Evolutionary conservation across 176 grass and related monocot species (phyloP), one percentile per base, ranked within the genome.

Genomic region (Musa acuminata): DNA sequence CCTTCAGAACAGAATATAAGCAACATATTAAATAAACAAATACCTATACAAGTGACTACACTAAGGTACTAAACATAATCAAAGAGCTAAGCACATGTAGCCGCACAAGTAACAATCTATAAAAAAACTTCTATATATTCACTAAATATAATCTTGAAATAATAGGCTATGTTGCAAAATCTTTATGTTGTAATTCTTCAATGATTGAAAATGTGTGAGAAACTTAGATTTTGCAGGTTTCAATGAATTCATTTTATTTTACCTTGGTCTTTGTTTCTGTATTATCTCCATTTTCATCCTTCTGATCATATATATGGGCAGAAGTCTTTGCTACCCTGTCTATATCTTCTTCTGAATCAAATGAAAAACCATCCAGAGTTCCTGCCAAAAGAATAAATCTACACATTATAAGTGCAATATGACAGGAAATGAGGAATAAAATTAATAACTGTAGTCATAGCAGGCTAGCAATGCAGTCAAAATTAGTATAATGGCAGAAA

Each of bases 301-400:
- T 87, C 51, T 82, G 86, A 74, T 94, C 84, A 66, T 82, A 94
- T 82, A 82, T 85, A 73, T 62, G 77, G 66, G 63, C 63, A 48
- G 79, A 84, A 13, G 74, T 16, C 78, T 88, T 90, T 59, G 71
- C 73, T 74, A 85, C 49, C 35, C 83, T 91, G 9, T 93, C 88
- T 67, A 72, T 72, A 54, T 97, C 93, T 51, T 86, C 87, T 43
- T 97, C 93, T 77, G 93, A 97, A 85, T 97, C 93, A 81, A 94
- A 94, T 78, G 87, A 82, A 80, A 93, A 93, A 67, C 88, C 90
- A 76, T 93, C 88, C 17, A 94, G 88, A 24, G 90, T 91, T 82
- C 95, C 87, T 97, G 66, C 67, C 82, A 50, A 81, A 80, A 77
- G 16, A 54, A 78, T 78, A 77, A 0, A 71, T 6, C 22, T 62